Percentiles rank a stretch among this genome's conserved stretches.
phyloP scores from a whole-genome alignment of 1,139 yeast genomes.

The Suhomyces terraborum region DNA sequence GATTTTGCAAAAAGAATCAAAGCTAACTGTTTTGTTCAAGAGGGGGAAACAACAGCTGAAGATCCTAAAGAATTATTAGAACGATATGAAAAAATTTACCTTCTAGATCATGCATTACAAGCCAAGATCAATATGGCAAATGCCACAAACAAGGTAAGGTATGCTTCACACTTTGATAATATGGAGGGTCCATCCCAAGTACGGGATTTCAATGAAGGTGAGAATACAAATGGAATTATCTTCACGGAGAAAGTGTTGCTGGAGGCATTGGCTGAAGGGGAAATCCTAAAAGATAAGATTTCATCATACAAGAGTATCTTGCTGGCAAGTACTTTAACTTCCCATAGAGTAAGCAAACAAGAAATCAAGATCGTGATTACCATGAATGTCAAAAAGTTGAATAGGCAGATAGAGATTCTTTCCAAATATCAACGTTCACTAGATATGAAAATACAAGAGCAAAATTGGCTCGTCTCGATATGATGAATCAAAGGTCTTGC shows the following conservation, averaged over 20 bases:
- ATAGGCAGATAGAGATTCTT: background rate
- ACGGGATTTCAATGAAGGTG: background rate
- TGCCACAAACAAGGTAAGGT: background rate
- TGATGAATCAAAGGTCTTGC: background rate
- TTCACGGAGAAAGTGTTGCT: background rate
- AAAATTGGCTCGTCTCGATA: background rate
- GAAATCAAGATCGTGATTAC: slow-evolving; percentile 2
- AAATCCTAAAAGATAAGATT: background rate
- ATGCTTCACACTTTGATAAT: slow-evolving; percentile 4
- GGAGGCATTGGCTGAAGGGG: slow-evolving; percentile 4
- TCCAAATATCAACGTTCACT: background rate
- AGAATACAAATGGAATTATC: background rate
- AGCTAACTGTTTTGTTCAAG: background rate
- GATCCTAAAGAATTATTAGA: slow-evolving; percentile 1
- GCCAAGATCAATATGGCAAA: slow-evolving; percentile 1
- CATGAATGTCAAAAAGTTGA: background rate
- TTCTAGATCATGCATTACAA: background rate
- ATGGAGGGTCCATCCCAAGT: background rate
- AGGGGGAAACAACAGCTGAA: slow-evolving; percentile 1
- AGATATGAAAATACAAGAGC: slow-evolving; percentile 1
- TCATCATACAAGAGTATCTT: background rate
- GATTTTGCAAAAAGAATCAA: background rate
- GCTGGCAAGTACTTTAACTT: background rate
- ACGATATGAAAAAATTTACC: background rate
- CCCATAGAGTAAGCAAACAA: background rate